phyloP scores from a whole-genome alignment of 768 basidiomycete genomes.

The Lactarius sanguifluus region DNA sequence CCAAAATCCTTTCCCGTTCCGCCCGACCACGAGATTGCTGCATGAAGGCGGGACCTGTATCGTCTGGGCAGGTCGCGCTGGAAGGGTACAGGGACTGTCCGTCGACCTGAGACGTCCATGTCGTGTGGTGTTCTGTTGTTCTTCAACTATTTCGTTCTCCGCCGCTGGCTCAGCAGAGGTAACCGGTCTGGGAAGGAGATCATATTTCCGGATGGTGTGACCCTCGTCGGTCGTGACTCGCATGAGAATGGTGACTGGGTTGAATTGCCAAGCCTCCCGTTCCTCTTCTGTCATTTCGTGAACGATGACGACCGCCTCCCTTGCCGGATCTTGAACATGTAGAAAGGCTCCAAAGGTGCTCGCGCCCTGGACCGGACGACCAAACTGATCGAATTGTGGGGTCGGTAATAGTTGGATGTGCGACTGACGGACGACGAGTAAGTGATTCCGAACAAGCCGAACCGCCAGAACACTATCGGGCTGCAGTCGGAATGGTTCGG shows the following conservation, averaged over 20 bases:
- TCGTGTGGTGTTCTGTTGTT: conserved; percentile 10
- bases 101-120: conserved; percentile 2
- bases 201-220: conserved; percentile 35
- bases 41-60: conserved; percentile 36
- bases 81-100: conserved; percentile 34
- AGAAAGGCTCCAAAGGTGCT: conserved; percentile 26
- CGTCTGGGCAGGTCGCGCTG: conserved; percentile 31
- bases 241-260: conserved; percentile 37
- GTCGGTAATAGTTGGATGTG: conserved; percentile 32
- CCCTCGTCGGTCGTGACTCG: conserved; percentile 32
- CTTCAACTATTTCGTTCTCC: conserved; percentile 10
- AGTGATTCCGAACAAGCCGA: conserved; percentile 33
- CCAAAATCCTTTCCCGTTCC: conserved; percentile 40
- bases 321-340: conserved; percentile 31
- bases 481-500: conserved; percentile 6
- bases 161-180: background rate
- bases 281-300: conserved; percentile 29
- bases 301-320: conserved; percentile 34
- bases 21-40: conserved; percentile 32
- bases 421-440: conserved; percentile 35
- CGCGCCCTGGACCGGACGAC: conserved; percentile 13
- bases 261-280: conserved; percentile 34
- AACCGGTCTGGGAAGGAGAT: conserved; percentile 33
- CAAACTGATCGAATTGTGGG: conserved; percentile 27
- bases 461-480: conserved; percentile 33